Base-by-base conservation (phyloP, 768 basidiomycete species). In the Russula lepida region DNA sequence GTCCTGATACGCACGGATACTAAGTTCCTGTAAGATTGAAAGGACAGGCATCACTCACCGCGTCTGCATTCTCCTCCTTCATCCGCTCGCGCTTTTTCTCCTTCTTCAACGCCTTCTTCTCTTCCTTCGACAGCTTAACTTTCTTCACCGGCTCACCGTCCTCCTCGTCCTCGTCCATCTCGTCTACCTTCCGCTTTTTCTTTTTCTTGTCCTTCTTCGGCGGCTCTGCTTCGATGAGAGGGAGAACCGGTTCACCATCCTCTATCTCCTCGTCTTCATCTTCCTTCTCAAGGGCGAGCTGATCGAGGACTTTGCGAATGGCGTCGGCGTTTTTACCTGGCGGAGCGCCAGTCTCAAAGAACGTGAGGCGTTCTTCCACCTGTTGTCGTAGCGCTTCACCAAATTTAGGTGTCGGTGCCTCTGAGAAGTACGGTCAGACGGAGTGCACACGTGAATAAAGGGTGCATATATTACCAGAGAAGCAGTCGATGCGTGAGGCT, bases 401-500 rank as follows among this genome's bases (percentile, higher is more conserved):
- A 67, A 94, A 98, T 70, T 94, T 95, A 49, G 91, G 74, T 6
- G 93, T 91, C 0, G 95, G 95, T 55, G 81, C 82, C 43, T 91
- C 89, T 90, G 66, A 33, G 33, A 7, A 32, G 17, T 30, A 25
- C 0, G 3, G 37, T 43, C 12, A 54, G 50, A 32, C 30, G 25
- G 25, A 27, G 33, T 13, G 52, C 21, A 7, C 19, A 44, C 3
- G 28, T 6, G 3, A 27, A 25, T 23, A 60, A 23, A 37, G 4
- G n/a, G n/a, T n/a, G 33, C 1, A 41, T 5, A 13, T 67, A 30
- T 51, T 44, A 89, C 91, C 91, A 2, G 87, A 79, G 71, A 89
- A 98, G 73, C 94, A 98, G 72, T 98, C 95, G 74, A 98, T 98
- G 57, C 95, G 82, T 17, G 92, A 90, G 2, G 95, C 95, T 67